Evolutionary conservation across 345 rosid genomes (phyloP).

Genomic region (Pugionium dolabratum): DNA sequence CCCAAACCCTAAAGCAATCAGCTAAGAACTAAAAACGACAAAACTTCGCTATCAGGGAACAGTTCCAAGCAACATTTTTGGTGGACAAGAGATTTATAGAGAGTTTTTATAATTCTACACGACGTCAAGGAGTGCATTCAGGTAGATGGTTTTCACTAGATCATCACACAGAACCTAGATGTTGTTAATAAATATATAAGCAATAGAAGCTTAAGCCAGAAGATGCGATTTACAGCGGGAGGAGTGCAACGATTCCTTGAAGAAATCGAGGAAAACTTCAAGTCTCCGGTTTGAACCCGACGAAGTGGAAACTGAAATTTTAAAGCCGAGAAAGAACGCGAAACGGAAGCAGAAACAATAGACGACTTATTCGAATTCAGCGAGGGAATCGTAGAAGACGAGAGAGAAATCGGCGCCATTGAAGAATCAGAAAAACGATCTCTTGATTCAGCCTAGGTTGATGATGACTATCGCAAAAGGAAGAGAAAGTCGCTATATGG

Average conservation of each 20-base stretch:
- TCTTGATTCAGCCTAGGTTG: background rate
- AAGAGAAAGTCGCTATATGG: background rate
- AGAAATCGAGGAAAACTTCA: slow-evolving; percentile 21
- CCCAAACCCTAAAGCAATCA: background rate
- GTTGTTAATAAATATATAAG: no score
- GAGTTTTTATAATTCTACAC: no score
- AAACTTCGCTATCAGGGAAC: no score
- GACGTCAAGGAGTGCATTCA: no score
- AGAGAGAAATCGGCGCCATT: slow-evolving; percentile 31
- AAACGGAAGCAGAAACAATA: slow-evolving; percentile 7
- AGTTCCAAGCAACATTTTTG: no score
- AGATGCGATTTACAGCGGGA: slow-evolving; percentile 21
- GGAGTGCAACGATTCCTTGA: slow-evolving; percentile 36
- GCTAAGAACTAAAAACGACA: background rate
- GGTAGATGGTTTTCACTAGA: background rate
- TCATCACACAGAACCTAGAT: background rate
- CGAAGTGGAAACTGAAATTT: slow-evolving; percentile 31
- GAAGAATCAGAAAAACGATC: background rate
- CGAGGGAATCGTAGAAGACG: slow-evolving; percentile 16
- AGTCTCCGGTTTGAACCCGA: slow-evolving; percentile 34
- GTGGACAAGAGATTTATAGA: no score
- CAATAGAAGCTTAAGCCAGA: background rate
- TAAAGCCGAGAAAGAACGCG: slow-evolving; percentile 24
- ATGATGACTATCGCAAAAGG: slow-evolving; percentile 4
- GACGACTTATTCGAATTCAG: slow-evolving; percentile 12